phyloP scores from a whole-genome alignment of 2,329 filamentous ascomycete species.

The Botrytis aclada region DNA sequence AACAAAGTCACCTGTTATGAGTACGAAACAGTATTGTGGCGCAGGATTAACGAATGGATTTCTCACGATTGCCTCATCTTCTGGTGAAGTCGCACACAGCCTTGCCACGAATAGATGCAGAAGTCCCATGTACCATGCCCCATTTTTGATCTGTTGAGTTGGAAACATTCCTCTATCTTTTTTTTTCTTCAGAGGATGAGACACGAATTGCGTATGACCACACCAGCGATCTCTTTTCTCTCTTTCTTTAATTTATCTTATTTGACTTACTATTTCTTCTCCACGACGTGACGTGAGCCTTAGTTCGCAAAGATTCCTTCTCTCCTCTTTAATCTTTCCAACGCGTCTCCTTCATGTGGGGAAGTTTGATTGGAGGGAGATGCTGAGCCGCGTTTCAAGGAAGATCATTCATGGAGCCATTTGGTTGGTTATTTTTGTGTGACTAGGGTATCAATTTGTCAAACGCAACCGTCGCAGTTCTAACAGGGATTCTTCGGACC shows the following conservation, averaged over 20 bases:
- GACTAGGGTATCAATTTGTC: constrained; percentile 9
- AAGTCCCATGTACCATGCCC: neutral
- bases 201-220: neutral
- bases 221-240: neutral
- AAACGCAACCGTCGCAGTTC: constrained; percentile 18
- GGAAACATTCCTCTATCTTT: neutral
- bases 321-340: neutral
- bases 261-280: neutral
- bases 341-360: constrained; percentile 12
- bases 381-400: constrained; percentile 27
- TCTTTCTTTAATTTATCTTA: neutral
- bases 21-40: constrained; percentile 14
- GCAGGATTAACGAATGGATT: constrained; percentile 18
- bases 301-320: neutral
- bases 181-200: neutral
- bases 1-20: neutral
- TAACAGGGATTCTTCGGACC: constrained; percentile 10
- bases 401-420: constrained; percentile 15
- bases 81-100: constrained; percentile 12
- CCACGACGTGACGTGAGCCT: neutral
- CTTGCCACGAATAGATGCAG: constrained; percentile 17
- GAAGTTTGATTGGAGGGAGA: constrained; percentile 26
- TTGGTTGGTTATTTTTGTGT: constrained; percentile 15
- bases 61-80: constrained; percentile 9
- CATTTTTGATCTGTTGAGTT: neutral